Percentiles rank a stretch among this genome's conserved stretches.
Evolutionary conservation across 208 protist species (phyloP).

Genomic region (Acanthamoeba triangularis): DNA sequence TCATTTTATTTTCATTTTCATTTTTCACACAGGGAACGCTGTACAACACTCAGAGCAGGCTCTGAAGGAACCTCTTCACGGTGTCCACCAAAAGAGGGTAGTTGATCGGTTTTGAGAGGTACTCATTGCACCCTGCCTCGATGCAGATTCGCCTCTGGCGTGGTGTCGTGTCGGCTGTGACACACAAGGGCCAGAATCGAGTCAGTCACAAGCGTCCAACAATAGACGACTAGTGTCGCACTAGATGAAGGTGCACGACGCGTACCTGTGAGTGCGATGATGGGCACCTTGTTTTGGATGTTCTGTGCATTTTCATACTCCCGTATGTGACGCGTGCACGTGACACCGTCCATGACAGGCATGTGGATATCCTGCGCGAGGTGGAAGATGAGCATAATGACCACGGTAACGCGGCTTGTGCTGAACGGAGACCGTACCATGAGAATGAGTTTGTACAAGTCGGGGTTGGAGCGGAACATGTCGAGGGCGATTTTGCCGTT

Average conservation of each 20-base stretch:
- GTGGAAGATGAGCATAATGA: no score
- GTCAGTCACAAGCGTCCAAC: no score
- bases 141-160: conserved; percentile 60
- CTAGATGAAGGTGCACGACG: not conserved
- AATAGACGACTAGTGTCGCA: no score
- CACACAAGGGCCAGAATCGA: not conserved
- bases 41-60: not conserved
- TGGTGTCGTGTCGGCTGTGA: conserved; percentile 70
- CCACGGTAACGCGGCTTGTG: not conserved
- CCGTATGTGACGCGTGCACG: conserved; percentile 54
- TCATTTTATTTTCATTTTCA: not conserved
- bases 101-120: conserved; percentile 69
- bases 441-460: conserved; percentile 73
- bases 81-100: conserved; percentile 62
- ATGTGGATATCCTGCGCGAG: conserved; percentile 66
- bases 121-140: conserved; percentile 74
- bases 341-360: conserved; percentile 74
- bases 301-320: conserved; percentile 46
- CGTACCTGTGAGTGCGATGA: conserved; percentile 69
- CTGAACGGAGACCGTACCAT: not conserved
- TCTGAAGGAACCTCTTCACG: conserved; percentile 65
- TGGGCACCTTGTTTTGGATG: conserved; percentile 49
- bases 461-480: conserved; percentile 65
- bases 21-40: not conserved
- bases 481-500: conserved; percentile 70